These are phyloP conservation scores for Metroxylon sagu DNA, from an alignment of 176 grass and related monocot genomes.

Conservation along the genomic window DNA sequence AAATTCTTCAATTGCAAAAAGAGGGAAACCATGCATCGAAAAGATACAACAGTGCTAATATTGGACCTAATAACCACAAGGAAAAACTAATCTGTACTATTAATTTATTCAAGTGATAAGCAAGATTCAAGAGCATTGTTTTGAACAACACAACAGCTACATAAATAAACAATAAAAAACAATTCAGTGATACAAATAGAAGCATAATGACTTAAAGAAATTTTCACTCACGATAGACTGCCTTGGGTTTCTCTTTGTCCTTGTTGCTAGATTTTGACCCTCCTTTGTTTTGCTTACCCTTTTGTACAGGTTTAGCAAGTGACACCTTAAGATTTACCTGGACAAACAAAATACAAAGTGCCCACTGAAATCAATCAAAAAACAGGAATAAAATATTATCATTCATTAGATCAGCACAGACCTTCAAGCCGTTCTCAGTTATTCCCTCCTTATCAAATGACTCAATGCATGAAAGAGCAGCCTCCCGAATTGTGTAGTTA, in stretches of 20 bases:
- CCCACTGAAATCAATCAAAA: conserved; percentile 7
- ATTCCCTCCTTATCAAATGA: conserved; percentile 40
- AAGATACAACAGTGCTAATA: neutral
- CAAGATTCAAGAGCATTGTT: too few relatives aligned
- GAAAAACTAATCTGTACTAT: too few relatives aligned
- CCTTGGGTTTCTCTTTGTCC: conserved; percentile 32
- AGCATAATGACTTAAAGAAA: conserved; percentile 3
- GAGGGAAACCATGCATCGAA: neutral
- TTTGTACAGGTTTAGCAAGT: conserved; percentile 48
- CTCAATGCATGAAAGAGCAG: conserved; percentile 56
- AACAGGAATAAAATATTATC: neutral
- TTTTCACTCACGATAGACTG: conserved; percentile 38
- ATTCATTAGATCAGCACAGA: conserved; percentile 10
- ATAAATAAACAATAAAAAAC: neutral
- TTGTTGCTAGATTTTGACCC: conserved; percentile 21
- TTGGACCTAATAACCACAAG: too few relatives aligned
- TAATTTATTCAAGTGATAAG: too few relatives aligned
- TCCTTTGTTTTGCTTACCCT: conserved; percentile 40
- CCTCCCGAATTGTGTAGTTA: conserved; percentile 51
- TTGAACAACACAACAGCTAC: neutral
- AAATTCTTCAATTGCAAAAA: too few relatives aligned
- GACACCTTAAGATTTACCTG: conserved; percentile 70
- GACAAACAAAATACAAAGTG: conserved; percentile 11
- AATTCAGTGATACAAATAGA: neutral
- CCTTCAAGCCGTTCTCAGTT: conserved; percentile 51